Evolutionary conservation across 2,329 filamentous ascomycete genomes (phyloP), one percentile per base, ranked within the genome.

Genomic region (Pseudonectria buxi): DNA sequence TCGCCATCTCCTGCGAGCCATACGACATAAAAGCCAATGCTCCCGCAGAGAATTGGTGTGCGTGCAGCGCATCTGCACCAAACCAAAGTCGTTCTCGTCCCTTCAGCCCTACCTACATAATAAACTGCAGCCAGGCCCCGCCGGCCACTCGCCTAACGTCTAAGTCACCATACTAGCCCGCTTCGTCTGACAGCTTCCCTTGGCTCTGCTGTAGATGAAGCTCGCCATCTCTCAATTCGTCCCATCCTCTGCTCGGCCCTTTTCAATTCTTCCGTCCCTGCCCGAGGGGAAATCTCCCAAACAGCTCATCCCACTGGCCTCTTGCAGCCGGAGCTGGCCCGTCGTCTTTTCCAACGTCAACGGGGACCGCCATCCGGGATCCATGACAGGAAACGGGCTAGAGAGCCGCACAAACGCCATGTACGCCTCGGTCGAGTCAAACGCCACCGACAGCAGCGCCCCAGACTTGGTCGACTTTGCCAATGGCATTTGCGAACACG

Each of bases 91-190:
- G 30, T 35, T 43, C 28, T 12, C 32, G 18, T 39, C 30, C 18
- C 25, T 36, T 52, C 50, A 53, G 46, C 44, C 47, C 42, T 53
- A 50, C 40, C 39, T 36, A 50, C 35, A 37, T 43, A 40, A 32
- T n/a, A n/a, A n/a, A n/a, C 25, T 31, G 31, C 14, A 18, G 33
- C 26, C 40, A 36, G 28, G 28, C 35, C 33, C 33, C 36, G 28
- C 32, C 36, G 29, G 34, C 33, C 32, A 32, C 24, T 26, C 28
- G 13, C n/a, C 26, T 15, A 30, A 28, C n/a, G 24, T 14, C 13
- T 27, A n/a, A n/a, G n/a, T n/a, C n/a, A n/a, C n/a, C n/a, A n/a
- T n/a, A 9, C 29, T 31, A 26, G 26, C n/a, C 15, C 18, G n/a
- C 25, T 28, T 32, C 10, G 10, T 29, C 26, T 22, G 18, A 9